Percentiles rank a stretch among this genome's conserved stretches.
phyloP scores from a whole-genome alignment of 495 filamentous ascomycete genomes.

The Xylaria longipes region DNA sequence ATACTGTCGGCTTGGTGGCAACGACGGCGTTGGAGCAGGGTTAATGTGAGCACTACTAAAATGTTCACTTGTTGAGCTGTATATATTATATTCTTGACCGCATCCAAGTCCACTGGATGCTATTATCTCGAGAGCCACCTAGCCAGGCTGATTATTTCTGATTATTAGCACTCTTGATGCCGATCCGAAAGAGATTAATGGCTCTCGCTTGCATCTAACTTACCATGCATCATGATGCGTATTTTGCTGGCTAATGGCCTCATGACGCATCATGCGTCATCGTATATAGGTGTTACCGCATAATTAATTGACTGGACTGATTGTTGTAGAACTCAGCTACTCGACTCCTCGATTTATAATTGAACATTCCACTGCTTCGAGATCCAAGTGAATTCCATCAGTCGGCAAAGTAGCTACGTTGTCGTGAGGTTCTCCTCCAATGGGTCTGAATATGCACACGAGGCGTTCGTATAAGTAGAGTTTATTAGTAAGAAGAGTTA shows the following conservation, averaged over 20 bases:
- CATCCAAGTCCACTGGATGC: background rate
- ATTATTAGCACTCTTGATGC: background rate
- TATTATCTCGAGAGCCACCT: background rate
- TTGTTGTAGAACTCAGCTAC: background rate
- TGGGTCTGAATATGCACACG: too few relatives aligned
- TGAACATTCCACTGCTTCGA: background rate
- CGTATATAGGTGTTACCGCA: background rate
- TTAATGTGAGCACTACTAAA: slow-evolving; percentile 66
- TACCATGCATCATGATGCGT: background rate
- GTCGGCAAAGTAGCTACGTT: too few relatives aligned
- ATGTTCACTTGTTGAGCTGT: slow-evolving; percentile 53
- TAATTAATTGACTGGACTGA: background rate
- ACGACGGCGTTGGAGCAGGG: slow-evolving; percentile 59
- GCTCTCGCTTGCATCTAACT: background rate
- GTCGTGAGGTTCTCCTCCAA: too few relatives aligned
- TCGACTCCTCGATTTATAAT: background rate
- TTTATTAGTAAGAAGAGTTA: too few relatives aligned
- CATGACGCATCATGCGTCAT: slow-evolving; percentile 13
- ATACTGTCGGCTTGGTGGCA: slow-evolving; percentile 48
- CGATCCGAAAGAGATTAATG: background rate
- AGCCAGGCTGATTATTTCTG: background rate
- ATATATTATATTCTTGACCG: background rate
- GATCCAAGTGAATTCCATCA: too few relatives aligned
- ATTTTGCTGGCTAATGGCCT: slow-evolving; percentile 26
- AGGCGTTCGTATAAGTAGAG: too few relatives aligned